Evolutionary conservation across 2,329 filamentous ascomycete species (phyloP), one percentile per base, ranked within the genome.

Genomic region (Chaetomium globosum): DNA sequence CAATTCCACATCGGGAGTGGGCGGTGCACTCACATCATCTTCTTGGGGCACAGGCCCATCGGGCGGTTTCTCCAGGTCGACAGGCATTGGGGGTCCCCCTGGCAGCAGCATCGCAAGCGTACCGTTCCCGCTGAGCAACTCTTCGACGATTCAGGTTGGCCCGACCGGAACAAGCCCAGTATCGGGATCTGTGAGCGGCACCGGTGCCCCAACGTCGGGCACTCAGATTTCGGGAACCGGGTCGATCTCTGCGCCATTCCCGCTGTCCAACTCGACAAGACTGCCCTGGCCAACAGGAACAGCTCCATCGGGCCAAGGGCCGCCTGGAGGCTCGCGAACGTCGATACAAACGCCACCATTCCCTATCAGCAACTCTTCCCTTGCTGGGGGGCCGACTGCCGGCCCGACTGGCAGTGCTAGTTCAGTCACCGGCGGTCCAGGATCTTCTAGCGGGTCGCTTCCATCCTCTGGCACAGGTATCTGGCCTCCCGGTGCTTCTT

Each of bases 41-140:
- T 36, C 60, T 21, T 55, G 30, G 16, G 46, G 30, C 26, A 46
- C 30, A 43, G 67, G 58, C 4, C 46, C 67, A 58, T 60, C 65
- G 26, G 64, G 53, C 26, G 28, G 48, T 21, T 26, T 30, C 46
- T 36, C 59, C 28, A 10, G 48, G 13, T 46, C 53, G 5, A 51
- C 39, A 6, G 36, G 54, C 33, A 52, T 59, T 46, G 23, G 46
- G 19, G 31, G 28, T 21, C 9, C 19, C 1, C n/a, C 21, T 30
- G 51, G 43, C 30, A 62, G 52, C 30, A 62, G 52, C 62, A 59
- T 28, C 21, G 49, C 30, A 12, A 59, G 62, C 21, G 60, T 33
- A n/a, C 64, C 66, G 7, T 68, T 59, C 58, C 66, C 66, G 36
- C 26, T 63, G n/a, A 51, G 21, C 3, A 64, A 66, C 21, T 62